phyloP scores from a whole-genome alignment of 2,329 filamentous ascomycete genomes.

The Sporothrix pseudoabietina region DNA sequence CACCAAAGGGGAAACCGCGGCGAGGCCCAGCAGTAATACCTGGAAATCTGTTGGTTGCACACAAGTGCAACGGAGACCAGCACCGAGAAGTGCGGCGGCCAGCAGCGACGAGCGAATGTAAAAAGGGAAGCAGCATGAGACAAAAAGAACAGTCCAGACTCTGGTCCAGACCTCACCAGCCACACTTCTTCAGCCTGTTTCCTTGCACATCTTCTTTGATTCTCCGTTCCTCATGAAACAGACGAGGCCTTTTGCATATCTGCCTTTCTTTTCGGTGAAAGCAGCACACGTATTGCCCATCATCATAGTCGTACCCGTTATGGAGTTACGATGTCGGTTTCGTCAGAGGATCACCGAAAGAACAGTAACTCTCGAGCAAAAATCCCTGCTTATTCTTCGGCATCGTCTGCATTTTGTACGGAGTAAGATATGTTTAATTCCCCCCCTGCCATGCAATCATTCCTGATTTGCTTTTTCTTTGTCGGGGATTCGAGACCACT shows the following conservation, averaged over 20 bases:
- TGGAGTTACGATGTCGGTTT: background rate
- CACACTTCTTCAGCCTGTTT: slow-evolving; percentile 9
- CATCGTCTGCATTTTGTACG: background rate
- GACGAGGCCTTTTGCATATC: slow-evolving; percentile 3
- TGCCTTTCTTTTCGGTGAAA: slow-evolving; percentile 7
- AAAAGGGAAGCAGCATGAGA: background rate
- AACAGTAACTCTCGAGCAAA: background rate
- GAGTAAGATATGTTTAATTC: background rate
- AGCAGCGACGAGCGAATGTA: background rate
- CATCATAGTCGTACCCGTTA: background rate
- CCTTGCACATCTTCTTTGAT: background rate
- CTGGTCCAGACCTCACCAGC: slow-evolving; percentile 1
- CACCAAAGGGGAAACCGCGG: background rate
- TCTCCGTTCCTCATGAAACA: background rate
- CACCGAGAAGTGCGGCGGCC: background rate
- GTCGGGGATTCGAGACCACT: background rate
- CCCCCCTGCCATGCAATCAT: background rate
- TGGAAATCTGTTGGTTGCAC: background rate
- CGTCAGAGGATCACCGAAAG: background rate
- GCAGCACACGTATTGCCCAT: background rate
- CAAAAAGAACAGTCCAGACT: slow-evolving; percentile 3
- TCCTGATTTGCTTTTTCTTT: background rate
- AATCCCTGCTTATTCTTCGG: background rate
- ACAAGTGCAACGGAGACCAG: background rate
- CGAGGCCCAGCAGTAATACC: background rate